Evolutionary conservation across 371 early-diverging fungal genomes (phyloP), one percentile per base, ranked within the genome.

Genomic region (Funneliformis caledonium): DNA sequence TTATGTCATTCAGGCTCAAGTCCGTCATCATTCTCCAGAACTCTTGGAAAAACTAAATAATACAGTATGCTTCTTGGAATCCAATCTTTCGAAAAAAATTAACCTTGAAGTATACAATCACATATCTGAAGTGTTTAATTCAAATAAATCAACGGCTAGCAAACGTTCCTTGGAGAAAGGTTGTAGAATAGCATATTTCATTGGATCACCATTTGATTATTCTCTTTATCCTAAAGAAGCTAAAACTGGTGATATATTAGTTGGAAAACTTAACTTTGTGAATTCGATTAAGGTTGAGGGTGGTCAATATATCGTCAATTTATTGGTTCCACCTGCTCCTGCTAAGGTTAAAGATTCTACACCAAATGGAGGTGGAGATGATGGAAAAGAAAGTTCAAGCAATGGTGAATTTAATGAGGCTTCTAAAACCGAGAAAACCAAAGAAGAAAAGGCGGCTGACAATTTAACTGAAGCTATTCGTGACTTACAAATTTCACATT

Each of bases 1-100:
- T 50, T 97, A 97, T 83, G 90, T 89, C 6, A 86, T 96, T 62
- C 92, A 91, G 67, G 92, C 92, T 67, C 96, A 95, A 84, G 81
- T 98, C 26, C 88, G 92, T 26, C 92, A 94, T 14, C 89, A 91
- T 76, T 86, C 87, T 16, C 87, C 94, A 52, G 88, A 88, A 70
- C 85, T 90, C 2, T 87, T 97, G 50, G 95, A 95, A 31, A 92
- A 92, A 70, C 86, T 96, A 26, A 91, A 91, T 80, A 85, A 85
- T 65, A 83, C 89, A 48, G 85, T 93, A 8, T 86, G 91, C 56
- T 83, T 93, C 48, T 82, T 96, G 26, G 96, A 97, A 83, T 82
- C 88, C 61, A 85, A 84, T 50, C 82, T 95, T 50, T 47, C 89
- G 26, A 91, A 93, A 84, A 80, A 88, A 2, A 86, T 92, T 48